These are phyloP conservation scores for Pleurotus platypus DNA, from an alignment of 768 basidiomycete genomes.

Conservation along the genomic window DNA sequence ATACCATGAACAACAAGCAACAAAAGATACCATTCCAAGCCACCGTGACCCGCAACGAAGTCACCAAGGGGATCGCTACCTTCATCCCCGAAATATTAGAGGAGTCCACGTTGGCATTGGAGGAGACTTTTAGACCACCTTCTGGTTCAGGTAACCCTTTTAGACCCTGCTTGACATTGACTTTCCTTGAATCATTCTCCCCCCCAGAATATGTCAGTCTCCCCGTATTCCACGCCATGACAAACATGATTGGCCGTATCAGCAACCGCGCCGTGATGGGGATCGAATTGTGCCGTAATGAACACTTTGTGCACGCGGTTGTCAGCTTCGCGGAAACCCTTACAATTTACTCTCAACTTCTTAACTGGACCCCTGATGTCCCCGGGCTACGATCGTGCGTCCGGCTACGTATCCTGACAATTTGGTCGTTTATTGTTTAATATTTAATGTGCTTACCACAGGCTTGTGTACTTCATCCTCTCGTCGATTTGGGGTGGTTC, in stretches of 20 bases:
- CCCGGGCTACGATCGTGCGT: conserved; percentile 25
- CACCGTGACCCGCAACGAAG: conserved; percentile 28
- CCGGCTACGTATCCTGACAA: neutral
- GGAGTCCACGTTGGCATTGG: conserved; percentile 28
- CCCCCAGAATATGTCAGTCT: conserved; percentile 18
- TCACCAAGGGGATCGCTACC: conserved; percentile 31
- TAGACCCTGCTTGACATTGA: neutral
- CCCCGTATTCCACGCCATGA: conserved; percentile 32
- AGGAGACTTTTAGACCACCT: conserved; percentile 20
- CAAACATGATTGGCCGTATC: conserved; percentile 31
- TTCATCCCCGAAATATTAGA: conserved; percentile 34
- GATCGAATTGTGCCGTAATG: conserved; percentile 28
- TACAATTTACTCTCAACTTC: conserved; percentile 28
- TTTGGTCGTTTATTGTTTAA: neutral
- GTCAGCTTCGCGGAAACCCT: conserved; percentile 31
- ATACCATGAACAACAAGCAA: conserved; percentile 34
- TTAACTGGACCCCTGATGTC: conserved; percentile 27
- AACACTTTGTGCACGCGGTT: conserved; percentile 28
- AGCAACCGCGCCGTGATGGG: conserved; percentile 37
- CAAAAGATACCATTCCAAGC: conserved; percentile 31
- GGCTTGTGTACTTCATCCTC: conserved; percentile 27
- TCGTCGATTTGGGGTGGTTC: conserved; percentile 27
- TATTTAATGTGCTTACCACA: conserved; percentile 7
- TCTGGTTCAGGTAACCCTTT: conserved; percentile 11
- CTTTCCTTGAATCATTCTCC: neutral